These are phyloP conservation scores for Mycena epipterygia DNA, from an alignment of 768 basidiomycete genomes.

Conservation along the genomic window DNA sequence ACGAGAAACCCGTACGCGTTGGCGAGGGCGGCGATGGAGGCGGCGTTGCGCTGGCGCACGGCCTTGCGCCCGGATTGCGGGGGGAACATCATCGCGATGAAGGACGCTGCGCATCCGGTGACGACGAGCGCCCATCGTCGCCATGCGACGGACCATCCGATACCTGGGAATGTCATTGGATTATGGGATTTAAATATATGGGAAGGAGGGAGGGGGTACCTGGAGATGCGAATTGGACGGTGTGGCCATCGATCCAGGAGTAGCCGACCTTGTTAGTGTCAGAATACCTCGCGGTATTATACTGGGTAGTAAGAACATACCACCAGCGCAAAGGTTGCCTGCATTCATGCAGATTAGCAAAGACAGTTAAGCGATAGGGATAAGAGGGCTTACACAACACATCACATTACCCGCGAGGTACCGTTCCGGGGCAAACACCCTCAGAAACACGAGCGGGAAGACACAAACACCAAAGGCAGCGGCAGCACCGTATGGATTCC, in stretches of 20 bases:
- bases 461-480: slow-evolving; percentile 61
- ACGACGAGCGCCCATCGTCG: slow-evolving; percentile 63
- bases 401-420: slow-evolving; percentile 54
- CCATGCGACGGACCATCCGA: slow-evolving; percentile 68
- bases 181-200: no score
- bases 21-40: slow-evolving; percentile 54
- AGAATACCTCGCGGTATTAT: neutral
- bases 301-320: slow-evolving; percentile 21
- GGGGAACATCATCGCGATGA: slow-evolving; percentile 68
- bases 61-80: slow-evolving; percentile 63
- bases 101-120: slow-evolving; percentile 65
- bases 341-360: neutral
- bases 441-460: slow-evolving; percentile 62
- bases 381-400: slow-evolving; percentile 47
- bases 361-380: neutral
- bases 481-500: slow-evolving; percentile 68
- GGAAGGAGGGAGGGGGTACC: slow-evolving; percentile 54
- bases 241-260: slow-evolving; percentile 68
- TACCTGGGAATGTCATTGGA: slow-evolving; percentile 23
- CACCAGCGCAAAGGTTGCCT: slow-evolving; percentile 60
- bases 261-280: slow-evolving; percentile 55
- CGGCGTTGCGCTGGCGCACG: slow-evolving; percentile 36
- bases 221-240: slow-evolving; percentile 57
- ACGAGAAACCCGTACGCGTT: slow-evolving; percentile 58
- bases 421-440: slow-evolving; percentile 60